Evolutionary conservation across 2,329 filamentous ascomycete genomes (phyloP), one percentile per base, ranked within the genome.

Genomic region (Sporothrix phasma): DNA sequence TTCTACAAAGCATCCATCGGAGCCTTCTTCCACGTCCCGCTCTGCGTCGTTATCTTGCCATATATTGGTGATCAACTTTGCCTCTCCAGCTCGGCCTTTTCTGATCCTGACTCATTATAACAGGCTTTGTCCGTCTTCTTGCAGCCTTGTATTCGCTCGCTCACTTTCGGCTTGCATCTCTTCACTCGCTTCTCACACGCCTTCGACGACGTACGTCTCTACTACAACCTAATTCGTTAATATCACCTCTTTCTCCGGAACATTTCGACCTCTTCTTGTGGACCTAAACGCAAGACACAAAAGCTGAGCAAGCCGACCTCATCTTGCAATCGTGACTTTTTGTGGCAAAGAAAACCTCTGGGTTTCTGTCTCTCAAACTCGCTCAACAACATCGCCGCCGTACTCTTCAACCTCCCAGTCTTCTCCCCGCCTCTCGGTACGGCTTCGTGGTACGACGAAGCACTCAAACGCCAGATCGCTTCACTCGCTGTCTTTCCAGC

Each of bases 91-190:
- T 37, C 56, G 15, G 45, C 37, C 39, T 56, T 31, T 53, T n/a
- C 5, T 39, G 19, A 13, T 41, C 34, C 53, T 62, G 46, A 62
- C 60, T 53, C 47, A 37, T 53, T 53, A 51, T 39, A 61, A 49
- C 59, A 51, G 46, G 37, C 49, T 63, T 56, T 19, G 39, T 34
- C 37, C 31, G 46, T 29, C 31, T 63, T 49, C 29, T 39, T 56
- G 46, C 56, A 66, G 61, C 61, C 64, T 61, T 53, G 45, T 58
- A 49, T 58, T 46, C 45, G 24, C 15, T 22, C 26, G 24, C 17
- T 54, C 10, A 15, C 41, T 47, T 3, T 43, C 58, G 19, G 10
- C 24, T 39, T 43, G 5, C 41, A 45, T 47, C 15, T n/a, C 13
- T 61, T 45, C 41, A 45, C 54, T 59, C 54, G 58, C 26, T 56